These are phyloP conservation scores for Fragosphaeria purpurea DNA, from an alignment of 2,329 filamentous ascomycete genomes.

Conservation along the genomic window DNA sequence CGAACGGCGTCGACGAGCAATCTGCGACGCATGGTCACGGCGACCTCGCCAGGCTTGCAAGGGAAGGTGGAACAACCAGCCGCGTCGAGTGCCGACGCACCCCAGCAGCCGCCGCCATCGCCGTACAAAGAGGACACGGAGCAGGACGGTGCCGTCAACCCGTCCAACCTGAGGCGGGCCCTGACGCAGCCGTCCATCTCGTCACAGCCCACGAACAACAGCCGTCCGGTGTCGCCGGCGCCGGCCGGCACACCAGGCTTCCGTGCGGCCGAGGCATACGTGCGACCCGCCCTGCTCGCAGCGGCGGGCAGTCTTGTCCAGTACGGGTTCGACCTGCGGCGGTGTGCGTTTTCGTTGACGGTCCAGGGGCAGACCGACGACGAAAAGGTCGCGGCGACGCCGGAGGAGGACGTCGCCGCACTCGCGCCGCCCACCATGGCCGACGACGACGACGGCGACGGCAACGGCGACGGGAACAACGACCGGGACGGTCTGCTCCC, in stretches of 20 bases:
- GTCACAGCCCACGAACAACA: constrained; percentile 29
- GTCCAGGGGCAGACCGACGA: constrained; percentile 35
- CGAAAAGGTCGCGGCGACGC: neutral
- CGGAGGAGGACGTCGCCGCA: neutral
- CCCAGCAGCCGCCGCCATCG: constrained; percentile 1
- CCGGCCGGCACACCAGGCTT: constrained; percentile 60
- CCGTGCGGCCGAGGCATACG: constrained; percentile 85
- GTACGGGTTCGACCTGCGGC: constrained; percentile 74
- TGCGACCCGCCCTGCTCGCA: constrained; percentile 71
- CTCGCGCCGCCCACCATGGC: neutral
- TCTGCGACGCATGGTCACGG: constrained; percentile 27
- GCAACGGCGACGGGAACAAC: neutral
- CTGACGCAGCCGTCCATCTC: constrained; percentile 59
- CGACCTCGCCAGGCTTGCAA: constrained; percentile 21
- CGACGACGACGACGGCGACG: neutral
- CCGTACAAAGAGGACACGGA: constrained; percentile 26
- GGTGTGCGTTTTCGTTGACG: constrained; percentile 65
- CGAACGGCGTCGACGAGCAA: constrained; percentile 35
- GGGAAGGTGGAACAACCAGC: constrained; percentile 32
- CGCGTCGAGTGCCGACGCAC: constrained; percentile 19
- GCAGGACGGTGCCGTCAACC: constrained; percentile 53
- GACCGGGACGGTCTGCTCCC: constrained; percentile 1
- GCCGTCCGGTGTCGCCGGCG: constrained; percentile 32
- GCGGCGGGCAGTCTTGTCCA: constrained; percentile 61
- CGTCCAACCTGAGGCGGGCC: constrained; percentile 63